Base-by-base conservation (phyloP, 2,329 filamentous ascomycete species). In the Metarhizium brunneum region DNA sequence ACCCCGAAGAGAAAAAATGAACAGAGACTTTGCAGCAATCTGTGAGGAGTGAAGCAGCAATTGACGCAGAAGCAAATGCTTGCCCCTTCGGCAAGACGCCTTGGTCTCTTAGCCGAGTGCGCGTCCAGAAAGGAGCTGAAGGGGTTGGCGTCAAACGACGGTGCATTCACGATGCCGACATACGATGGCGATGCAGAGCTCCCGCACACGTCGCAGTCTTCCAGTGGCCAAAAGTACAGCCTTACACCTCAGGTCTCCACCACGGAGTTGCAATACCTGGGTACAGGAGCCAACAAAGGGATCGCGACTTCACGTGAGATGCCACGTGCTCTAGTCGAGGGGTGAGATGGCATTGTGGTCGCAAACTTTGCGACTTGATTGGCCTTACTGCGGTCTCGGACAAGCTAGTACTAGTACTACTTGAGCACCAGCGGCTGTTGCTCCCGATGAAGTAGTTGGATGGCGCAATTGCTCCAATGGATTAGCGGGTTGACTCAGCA, bases 221-320 rank as follows among this genome's bases (percentile, higher is more conserved):
- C 10, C n/a, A 47, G 43, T 25, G 16, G 29, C 47, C 53, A 32
- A 42, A 25, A 54, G 38, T 45, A 32, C 49, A 59, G 57, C 59
- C 59, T 60, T 56, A 54, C 54, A 35, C 50, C 38, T 49, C 16
- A 43, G 45, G 43, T 54, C 50, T 38, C 48, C 53, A 54, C 47
- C 18, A 7, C 6, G 18, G 20, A 47, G n/a, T 47, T 25, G 40
- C 11, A 43, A 43, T n/a, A 6, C 40, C 13, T 14, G 40, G 10
- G 16, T 14, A 43, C 2, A 16, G 3, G 2, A 18, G 16, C 10
- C 42, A 11, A 25, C 16, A 16, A 18, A 6, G 40, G 16, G 6
- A 13, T 45, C 42, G 42, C 42, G 42, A 45, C 6, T 20, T 25
- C 42, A 45, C 42, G 18, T 45, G 42, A 20, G 3, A 4, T 10